Evolutionary conservation across 495 filamentous ascomycete species (phyloP).

Genomic region (Peziza echinospora): DNA sequence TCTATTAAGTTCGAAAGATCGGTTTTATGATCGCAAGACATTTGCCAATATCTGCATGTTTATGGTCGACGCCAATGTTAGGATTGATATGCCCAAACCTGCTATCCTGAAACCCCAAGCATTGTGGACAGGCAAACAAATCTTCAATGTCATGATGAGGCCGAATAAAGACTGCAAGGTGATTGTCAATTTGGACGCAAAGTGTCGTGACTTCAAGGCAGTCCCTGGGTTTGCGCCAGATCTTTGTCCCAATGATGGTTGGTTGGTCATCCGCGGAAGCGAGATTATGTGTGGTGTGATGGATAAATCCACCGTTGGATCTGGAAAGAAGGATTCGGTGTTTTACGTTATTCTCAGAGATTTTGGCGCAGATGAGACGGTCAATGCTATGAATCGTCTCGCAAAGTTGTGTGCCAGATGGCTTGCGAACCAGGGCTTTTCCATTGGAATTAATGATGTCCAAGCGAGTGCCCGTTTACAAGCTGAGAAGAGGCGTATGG

Average conservation of each 20-base stretch:
- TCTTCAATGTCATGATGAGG: slow-evolving; percentile 87
- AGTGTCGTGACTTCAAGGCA: slow-evolving; percentile 59
- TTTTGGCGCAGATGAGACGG: slow-evolving; percentile 73
- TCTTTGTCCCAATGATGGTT: slow-evolving; percentile 64
- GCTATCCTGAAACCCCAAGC: slow-evolving; percentile 64
- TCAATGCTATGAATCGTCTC: slow-evolving; percentile 79
- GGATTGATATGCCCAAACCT: slow-evolving; percentile 70
- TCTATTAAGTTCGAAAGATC: slow-evolving; percentile 75
- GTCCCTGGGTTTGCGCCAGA: slow-evolving; percentile 36
- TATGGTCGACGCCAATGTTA: slow-evolving; percentile 67
- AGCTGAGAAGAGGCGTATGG: slow-evolving; percentile 47
- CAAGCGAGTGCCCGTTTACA: slow-evolving; percentile 51
- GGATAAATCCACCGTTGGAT: slow-evolving; percentile 90
- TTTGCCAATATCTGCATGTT: slow-evolving; percentile 80
- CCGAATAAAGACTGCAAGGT: slow-evolving; percentile 64
- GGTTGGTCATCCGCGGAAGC: slow-evolving; percentile 80
- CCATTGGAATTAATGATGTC: slow-evolving; percentile 86
- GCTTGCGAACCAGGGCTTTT: slow-evolving; percentile 80
- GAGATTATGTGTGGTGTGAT: slow-evolving; percentile 96
- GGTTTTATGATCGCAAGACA: slow-evolving; percentile 65
- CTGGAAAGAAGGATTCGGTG: slow-evolving; percentile 89
- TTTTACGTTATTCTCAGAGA: slow-evolving; percentile 94
- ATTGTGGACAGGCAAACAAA: slow-evolving; percentile 93
- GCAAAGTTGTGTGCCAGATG: slow-evolving; percentile 76
- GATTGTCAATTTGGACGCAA: slow-evolving; percentile 77